Conservation (phyloP, 2,329 filamentous ascomycete genomes). For the Microcyclospora tardicrescens region DNA sequence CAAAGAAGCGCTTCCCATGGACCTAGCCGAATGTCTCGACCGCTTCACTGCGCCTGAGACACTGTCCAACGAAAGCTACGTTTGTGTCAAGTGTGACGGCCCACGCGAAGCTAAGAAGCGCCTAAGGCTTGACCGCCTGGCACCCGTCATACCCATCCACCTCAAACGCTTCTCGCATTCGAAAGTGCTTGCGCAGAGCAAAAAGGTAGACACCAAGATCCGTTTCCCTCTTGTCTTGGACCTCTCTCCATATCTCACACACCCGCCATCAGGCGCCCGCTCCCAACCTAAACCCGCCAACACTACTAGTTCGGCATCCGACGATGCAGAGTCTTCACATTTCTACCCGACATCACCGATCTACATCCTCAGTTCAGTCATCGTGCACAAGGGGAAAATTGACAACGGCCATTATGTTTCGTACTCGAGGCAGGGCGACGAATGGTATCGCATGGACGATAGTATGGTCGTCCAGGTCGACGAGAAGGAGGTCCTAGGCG, state of each 20-base stretch:
- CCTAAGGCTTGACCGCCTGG: conserved; percentile 69
- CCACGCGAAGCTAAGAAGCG: conserved; percentile 70
- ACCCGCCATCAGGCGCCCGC: conserved; percentile 34
- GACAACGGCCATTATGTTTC: conserved; percentile 86
- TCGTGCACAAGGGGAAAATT: conserved; percentile 86
- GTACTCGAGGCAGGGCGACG: conserved; percentile 65
- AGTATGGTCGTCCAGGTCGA: conserved; percentile 77
- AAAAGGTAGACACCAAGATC: conserved; percentile 75
- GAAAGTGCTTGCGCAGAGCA: conserved; percentile 56
- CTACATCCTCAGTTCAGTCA: conserved; percentile 79
- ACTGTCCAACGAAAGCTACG: conserved; percentile 62
- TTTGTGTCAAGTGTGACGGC: conserved; percentile 65
- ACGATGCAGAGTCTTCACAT: conserved; percentile 1
- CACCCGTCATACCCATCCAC: conserved; percentile 82
- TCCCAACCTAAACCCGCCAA: conserved; percentile 37
- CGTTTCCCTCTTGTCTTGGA: conserved; percentile 78
- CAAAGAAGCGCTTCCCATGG: conserved; percentile 23
- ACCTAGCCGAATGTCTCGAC: conserved; percentile 54
- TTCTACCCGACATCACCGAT: conserved; percentile 39
- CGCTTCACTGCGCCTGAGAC: conserved; percentile 80
- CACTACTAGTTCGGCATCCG: conserved; percentile 7
- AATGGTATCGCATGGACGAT: conserved; percentile 96
- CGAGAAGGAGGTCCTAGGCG: conserved; percentile 71
- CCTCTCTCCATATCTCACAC: conserved; percentile 70
- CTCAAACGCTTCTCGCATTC: conserved; percentile 48